phyloP scores from a whole-genome alignment of 2,329 filamentous ascomycete genomes.

The Cryphonectria carpinicola region DNA sequence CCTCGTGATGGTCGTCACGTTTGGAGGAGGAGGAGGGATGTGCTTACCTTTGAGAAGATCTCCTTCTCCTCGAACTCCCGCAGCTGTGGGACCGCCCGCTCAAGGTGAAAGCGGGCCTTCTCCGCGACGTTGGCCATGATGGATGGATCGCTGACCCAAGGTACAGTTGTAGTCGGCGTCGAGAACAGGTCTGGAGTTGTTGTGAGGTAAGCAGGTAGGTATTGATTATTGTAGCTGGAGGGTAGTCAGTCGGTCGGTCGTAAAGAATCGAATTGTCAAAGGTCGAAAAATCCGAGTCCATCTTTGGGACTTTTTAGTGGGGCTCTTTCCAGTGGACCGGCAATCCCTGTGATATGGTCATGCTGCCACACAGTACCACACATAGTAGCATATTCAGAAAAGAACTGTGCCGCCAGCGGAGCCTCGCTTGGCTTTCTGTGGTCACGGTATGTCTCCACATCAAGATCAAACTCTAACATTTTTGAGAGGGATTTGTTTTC shows the following conservation, averaged over 20 bases:
- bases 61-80: constrained; percentile 91
- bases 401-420: too few relatives aligned
- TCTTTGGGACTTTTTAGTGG: constrained; percentile 29
- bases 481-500: not conserved
- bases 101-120: constrained; percentile 93
- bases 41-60: constrained; percentile 76
- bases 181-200: not conserved
- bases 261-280: constrained; percentile 17
- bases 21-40: constrained; percentile 20
- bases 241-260: too few relatives aligned
- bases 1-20: constrained; percentile 13
- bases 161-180: not conserved
- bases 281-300: constrained; percentile 6
- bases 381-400: too few relatives aligned
- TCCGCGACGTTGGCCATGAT: constrained; percentile 83
- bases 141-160: constrained; percentile 6
- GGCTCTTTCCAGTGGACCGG: not conserved
- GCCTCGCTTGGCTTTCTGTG: too few relatives aligned
- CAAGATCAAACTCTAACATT: not conserved
- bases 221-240: not conserved
- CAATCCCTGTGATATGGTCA: not conserved
- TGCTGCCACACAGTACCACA: not conserved
- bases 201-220: not conserved
- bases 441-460: not conserved
- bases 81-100: constrained; percentile 88